Evolutionary conservation across 2,329 filamentous ascomycete genomes (phyloP).

Genomic region (Dryadomyces quercivorus): DNA sequence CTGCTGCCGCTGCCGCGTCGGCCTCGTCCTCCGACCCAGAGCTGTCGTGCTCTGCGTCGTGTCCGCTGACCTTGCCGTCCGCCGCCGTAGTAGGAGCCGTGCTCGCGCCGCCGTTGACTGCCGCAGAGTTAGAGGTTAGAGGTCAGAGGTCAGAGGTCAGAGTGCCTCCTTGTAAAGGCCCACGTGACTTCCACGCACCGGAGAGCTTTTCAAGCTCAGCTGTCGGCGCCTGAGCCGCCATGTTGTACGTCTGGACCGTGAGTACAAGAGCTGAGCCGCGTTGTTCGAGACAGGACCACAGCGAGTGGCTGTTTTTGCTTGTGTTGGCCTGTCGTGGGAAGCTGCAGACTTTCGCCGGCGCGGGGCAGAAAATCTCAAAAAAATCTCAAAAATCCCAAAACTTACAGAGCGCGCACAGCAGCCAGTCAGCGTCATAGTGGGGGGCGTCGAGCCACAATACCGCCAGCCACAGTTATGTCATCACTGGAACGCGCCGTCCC

Average conservation of each 20-base stretch:
- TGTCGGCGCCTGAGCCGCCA: constrained; percentile 27
- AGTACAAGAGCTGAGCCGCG: neutral
- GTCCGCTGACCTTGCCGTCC: neutral
- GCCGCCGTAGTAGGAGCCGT: neutral
- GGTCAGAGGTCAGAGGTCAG: too few species aligned
- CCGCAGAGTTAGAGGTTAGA: neutral
- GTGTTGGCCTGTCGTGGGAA: neutral
- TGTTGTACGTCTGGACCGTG: constrained; percentile 13
- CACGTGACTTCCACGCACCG: constrained; percentile 16
- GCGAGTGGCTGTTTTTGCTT: too few species aligned
- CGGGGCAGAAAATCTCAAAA: neutral
- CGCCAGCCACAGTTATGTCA: constrained; percentile 1
- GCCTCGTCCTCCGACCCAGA: constrained; percentile 4
- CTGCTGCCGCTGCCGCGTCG: constrained; percentile 8
- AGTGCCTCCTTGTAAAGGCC: too few species aligned
- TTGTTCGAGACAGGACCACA: too few species aligned
- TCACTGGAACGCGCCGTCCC: neutral
- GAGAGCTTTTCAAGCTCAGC: constrained; percentile 29
- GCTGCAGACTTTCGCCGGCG: too few species aligned
- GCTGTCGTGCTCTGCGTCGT: constrained; percentile 1
- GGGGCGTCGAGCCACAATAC: neutral
- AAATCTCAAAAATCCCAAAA: neutral
- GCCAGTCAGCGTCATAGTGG: neutral
- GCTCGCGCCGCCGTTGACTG: neutral
- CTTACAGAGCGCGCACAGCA: neutral